phyloP scores from a whole-genome alignment of 345 rosid species.

The Abelmoschus esculentus region DNA sequence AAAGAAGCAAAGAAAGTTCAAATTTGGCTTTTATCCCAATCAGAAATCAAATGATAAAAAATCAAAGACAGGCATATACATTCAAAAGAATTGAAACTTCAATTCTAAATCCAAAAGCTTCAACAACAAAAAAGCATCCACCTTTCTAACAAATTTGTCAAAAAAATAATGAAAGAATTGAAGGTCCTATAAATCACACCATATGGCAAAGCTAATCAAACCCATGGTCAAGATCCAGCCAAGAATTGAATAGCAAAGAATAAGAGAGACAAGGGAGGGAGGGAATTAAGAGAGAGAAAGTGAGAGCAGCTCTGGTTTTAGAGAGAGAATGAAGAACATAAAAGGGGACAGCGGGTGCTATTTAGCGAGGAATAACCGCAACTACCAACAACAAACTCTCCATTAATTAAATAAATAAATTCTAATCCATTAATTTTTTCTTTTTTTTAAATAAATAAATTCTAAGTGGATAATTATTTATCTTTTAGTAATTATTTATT shows the following conservation, averaged over 20 bases:
- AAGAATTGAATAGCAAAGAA: neutral
- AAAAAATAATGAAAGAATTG: neutral
- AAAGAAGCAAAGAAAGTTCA: neutral
- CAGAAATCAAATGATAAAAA: neutral
- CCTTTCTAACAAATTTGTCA: neutral
- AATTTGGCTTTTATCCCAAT: neutral
- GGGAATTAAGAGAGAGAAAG: neutral
- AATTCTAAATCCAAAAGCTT: too few relatives aligned
- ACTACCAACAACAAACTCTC: neutral
- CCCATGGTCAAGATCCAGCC: neutral
- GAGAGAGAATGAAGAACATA: neutral
- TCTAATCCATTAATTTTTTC: neutral
- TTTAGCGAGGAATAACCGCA: neutral
- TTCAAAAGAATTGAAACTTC: too few relatives aligned
- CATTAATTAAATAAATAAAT: neutral
- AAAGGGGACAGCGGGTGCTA: neutral
- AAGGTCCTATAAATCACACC: neutral
- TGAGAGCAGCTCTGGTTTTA: neutral
- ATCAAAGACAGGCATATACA: too few relatives aligned
- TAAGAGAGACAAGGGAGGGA: neutral
- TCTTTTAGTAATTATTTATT: too few relatives aligned
- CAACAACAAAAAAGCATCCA: too few relatives aligned
- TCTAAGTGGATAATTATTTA: too few relatives aligned
- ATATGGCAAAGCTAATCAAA: neutral
- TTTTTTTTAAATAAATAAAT: too few relatives aligned